Evolutionary conservation across 2,329 filamentous ascomycete species (phyloP), one percentile per base, ranked within the genome.

Genomic region (Bipolaris cookei): DNA sequence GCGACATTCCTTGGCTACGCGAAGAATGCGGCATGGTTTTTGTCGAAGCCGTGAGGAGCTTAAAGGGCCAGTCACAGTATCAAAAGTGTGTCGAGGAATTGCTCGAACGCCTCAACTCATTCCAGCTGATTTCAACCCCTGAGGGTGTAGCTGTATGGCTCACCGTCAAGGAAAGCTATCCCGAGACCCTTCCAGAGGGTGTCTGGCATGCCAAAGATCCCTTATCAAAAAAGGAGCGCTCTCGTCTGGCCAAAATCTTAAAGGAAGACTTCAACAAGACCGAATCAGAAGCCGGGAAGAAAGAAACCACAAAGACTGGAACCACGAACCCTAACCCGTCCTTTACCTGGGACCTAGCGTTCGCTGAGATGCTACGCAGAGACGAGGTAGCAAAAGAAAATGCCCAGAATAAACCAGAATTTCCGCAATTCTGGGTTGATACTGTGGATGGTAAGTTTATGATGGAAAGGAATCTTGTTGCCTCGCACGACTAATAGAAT

Each of bases 91-190:
- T 86, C 1, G 83, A 88, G 67, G 77, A 81, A 23, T 87, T 89
- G 0, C 79, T 96, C 34, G 78, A 86, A 57, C 84, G 83, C 37
- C 72, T 96, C 7, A 81, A 82, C 18, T 82, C 85, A 14, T 83
- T 86, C 46, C 88, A 89, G 8, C 80, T 96, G 46, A 86, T 88
- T 7, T 90, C 90, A 74, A 94, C 92, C 0, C 89, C 92, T 0
- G 94, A 98, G 73, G 94, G 93, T 6, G 87, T 97, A 20, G 92
- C 91, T 0, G 86, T 97, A 54, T 98, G 93, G 92, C 81, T 98
- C 30, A 84, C 86, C 4, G 84, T 90, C 1, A 83, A 85, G 59
- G 83, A 84, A 49, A 80, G 79, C 18, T 92, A 90, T 66, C 79
- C 84, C 6, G 81, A 89, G 52, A 84, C 86, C 47, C 79, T 90